Evolutionary conservation across 257 asterid species (phyloP), one percentile per base, ranked within the genome.

Genomic region (Plectranthus barbatus): DNA sequence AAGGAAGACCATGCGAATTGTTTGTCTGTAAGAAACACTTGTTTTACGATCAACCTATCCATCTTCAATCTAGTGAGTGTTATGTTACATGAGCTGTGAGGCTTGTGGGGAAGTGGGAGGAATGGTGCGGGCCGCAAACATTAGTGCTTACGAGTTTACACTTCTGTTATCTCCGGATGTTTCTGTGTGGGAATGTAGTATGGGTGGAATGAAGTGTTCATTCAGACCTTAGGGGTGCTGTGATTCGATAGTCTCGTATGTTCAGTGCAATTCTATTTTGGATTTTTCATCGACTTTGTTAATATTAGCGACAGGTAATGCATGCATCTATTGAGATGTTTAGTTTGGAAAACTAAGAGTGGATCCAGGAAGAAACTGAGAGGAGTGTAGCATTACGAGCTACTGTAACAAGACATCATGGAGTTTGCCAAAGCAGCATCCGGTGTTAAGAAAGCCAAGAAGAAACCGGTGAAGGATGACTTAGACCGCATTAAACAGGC

Each of bases 401-500:
- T 41, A 66, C 60, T 62, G 53, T 15, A 33, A 20, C 23, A 6
- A 54, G 71, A 52, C 67, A 50, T 66, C 31, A 86, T 86, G 95
- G 96, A 89, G 31, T 75, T 84, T 79, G 77, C 70, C 36, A 89
- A 79, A 68, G 75, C 64, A 62, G 70, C 82, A 67, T 58, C 77
- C 50, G 69, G 70, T 53, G 86, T 77, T 60, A 77, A 85, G 74
- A 89, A 86, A 68, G 78, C 72, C n/a, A 89, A 86, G 82, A 89
- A 89, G 81, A 85, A 88, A 76, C 93, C 76, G 44, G 93, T 76
- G 71, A 88, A 88, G 78, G 88, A 84, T 61, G 95, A 84, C 70
- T 57, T 82, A 53, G 95, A 89, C 68, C 84, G 97, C 15, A 84
- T 83, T 7, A 89, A 84, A 76, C 95, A 86, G 72, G 97, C 94